A percentile compares a stretch with the other conserved stretches of the same genome.
These are phyloP conservation scores for Cercospora janseana DNA, from an alignment of 2,329 filamentous ascomycete genomes.

Conservation along the genomic window DNA sequence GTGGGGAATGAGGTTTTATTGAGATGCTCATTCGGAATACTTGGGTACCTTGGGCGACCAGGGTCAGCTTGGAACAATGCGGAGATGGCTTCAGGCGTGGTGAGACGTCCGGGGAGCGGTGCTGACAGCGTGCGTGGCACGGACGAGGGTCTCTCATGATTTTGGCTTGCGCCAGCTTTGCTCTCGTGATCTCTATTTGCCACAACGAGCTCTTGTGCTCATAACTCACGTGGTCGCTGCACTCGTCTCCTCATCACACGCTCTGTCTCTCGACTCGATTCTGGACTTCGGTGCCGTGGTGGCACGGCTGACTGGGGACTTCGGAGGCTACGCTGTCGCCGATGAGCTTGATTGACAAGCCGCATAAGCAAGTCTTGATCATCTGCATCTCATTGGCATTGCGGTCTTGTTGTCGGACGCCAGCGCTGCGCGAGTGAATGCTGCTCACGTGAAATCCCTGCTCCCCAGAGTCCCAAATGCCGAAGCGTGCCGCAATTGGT, in stretches of 20 bases:
- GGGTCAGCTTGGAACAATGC: too few species aligned
- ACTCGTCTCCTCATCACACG: neutral
- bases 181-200: neutral
- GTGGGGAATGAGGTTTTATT: neutral
- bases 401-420: neutral
- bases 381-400: too few species aligned
- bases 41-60: too few species aligned
- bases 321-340: neutral
- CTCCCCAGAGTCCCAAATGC: conserved; percentile 1
- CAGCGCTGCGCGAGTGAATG: neutral
- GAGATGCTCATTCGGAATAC: neutral
- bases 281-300: too few species aligned
- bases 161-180: neutral
- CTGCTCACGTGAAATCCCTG: neutral
- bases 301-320: too few species aligned
- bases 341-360: neutral
- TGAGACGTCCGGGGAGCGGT: neutral
- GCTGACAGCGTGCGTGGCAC: neutral
- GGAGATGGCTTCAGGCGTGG: conserved; percentile 1
- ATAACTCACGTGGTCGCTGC: neutral
- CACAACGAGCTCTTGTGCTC: neutral
- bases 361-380: too few species aligned
- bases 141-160: neutral
- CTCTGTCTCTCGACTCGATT: neutral
- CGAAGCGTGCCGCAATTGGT: conserved; percentile 2